Conservation (phyloP, 192 early-diverging fungal species). For the Borealophlyctis nickersoniae region DNA sequence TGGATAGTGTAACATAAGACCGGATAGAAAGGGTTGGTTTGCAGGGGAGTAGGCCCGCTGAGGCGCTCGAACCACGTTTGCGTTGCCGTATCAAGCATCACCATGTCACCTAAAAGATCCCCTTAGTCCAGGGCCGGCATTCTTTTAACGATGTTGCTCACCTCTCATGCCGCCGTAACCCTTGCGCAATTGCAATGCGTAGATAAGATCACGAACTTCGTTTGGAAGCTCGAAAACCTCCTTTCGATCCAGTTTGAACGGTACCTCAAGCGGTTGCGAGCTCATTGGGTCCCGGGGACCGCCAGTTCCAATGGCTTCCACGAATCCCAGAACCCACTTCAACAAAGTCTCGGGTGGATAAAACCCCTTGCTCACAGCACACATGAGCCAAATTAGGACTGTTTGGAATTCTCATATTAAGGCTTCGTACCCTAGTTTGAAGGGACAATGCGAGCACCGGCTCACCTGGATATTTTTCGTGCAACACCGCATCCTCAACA, state of each 20-base stretch:
- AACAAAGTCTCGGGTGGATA: conserved; percentile 1
- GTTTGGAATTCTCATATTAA: too few species aligned
- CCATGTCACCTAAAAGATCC: neutral
- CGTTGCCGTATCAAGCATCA: neutral
- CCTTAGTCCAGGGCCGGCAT: too few species aligned
- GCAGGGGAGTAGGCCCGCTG: neutral
- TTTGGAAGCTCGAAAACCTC: neutral
- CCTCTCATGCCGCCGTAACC: neutral
- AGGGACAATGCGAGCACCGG: too few species aligned
- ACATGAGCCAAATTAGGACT: conserved; percentile 9
- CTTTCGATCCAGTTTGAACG: neutral
- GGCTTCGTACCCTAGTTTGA: too few species aligned
- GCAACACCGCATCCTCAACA: neutral
- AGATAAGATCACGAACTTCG: neutral
- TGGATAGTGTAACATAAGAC: neutral
- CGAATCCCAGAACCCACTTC: conserved; percentile 9
- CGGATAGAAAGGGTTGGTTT: neutral
- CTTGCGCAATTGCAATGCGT: neutral
- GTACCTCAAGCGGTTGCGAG: neutral
- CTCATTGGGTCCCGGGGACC: neutral
- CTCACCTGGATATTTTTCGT: neutral
- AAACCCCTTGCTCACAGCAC: conserved; percentile 10
- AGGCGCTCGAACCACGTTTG: neutral
- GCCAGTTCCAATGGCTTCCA: conserved; percentile 2
- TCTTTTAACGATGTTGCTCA: neutral